Base-by-base conservation (phyloP, 495 filamentous ascomycete species). In the Lepraria neglecta region DNA sequence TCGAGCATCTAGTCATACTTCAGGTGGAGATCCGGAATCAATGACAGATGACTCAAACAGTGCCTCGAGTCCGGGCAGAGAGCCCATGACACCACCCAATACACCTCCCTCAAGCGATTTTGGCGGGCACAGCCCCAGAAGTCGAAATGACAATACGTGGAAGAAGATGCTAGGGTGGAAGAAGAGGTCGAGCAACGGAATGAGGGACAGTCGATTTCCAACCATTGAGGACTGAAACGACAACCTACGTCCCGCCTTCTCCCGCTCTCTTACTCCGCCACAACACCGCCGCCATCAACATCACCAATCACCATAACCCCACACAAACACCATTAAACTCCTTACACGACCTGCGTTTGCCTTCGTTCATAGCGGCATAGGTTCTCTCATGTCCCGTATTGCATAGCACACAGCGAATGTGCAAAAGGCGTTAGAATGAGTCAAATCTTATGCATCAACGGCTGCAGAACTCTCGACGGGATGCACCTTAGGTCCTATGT, bases 61-160 rank as follows among this genome's bases (percentile, higher is more conserved):
- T 52, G 70, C 73, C 40, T 77, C 76, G n/a, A 79, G 74, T 59
- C 69, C 74, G 5, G 75, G 73, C 28, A 69, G 65, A 6, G 76
- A 78, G 50, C 89, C 87, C 0, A 90, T 94, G 86, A 95, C 90
- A n/a, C 90, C 90, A 17, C 90, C 90, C 3, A 91, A 84, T 9
- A 92, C 90, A 6, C 90, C 90, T 10, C 90, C 90, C 6, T 87
- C 84, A 24, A 75, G 82, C 70, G 78, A 81, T 71, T 64, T 81
- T 73, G 72, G 84, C 66, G 47, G 76, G 63, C 66, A 77, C 69
- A 76, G 77, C 76, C 70, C 87, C 67, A 70, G 78, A 75, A 65
- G 74, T 69, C 74, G 82, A 67, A 74, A 76, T 47, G 82, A 82
- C 42, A 80, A 80, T 68, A 76, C 81, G 6, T 95, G 90, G 89